These are phyloP conservation scores for Inonotus obliquus DNA, from an alignment of 1,284 basidiomycete species.

Conservation along the genomic window DNA sequence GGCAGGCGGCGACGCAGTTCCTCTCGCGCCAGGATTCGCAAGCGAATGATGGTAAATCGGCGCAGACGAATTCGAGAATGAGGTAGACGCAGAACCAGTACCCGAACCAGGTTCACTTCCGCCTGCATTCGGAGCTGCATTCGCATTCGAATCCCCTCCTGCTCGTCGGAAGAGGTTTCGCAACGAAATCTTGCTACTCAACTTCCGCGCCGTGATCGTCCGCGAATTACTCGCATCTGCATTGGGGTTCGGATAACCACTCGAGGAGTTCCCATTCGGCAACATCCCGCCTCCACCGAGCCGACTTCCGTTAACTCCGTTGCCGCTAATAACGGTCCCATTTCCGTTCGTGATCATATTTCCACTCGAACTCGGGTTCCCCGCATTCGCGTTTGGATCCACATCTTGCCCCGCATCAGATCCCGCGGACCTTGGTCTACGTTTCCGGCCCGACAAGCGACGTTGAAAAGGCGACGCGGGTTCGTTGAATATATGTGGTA, in stretches of 20 bases:
- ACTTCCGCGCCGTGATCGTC: conserved; percentile 1
- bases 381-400: neutral
- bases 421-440: conserved; percentile 16
- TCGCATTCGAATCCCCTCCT: neutral
- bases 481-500: conserved; percentile 15
- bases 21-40: neutral
- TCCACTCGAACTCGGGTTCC: neutral
- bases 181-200: conserved; percentile 17
- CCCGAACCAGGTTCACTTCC: conserved; percentile 8
- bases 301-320: neutral
- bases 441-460: neutral
- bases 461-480: conserved; percentile 4
- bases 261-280: neutral
- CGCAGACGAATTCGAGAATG: conserved; percentile 5
- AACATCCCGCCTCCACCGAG: neutral
- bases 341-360: neutral
- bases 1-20: conserved; percentile 1
- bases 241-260: neutral
- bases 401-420: conserved; percentile 11
- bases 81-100: conserved; percentile 3
- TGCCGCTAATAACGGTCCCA: neutral
- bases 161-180: conserved; percentile 13
- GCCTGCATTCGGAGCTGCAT: neutral
- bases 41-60: conserved; percentile 1
- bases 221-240: neutral